These are phyloP conservation scores for Mercurialis annua DNA, from an alignment of 345 rosid genomes.

Conservation along the genomic window DNA sequence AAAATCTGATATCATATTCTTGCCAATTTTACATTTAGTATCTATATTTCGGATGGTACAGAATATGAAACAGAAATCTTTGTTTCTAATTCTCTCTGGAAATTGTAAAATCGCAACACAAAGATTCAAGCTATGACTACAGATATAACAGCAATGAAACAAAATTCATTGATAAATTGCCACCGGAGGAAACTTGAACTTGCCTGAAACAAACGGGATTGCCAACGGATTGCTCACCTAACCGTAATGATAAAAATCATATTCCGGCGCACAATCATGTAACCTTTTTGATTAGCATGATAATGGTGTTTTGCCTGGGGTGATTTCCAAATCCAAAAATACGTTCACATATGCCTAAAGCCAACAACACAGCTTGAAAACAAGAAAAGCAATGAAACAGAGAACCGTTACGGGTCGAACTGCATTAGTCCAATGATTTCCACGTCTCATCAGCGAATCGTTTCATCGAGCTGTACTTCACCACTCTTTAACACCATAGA, in stretches of 20 bases:
- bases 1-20: constrained; percentile 1
- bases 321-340: constrained; percentile 84
- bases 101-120: constrained; percentile 20
- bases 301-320: constrained; percentile 70
- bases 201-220: constrained; percentile 64
- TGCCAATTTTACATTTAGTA: constrained; percentile 13
- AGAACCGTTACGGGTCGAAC: constrained; percentile 56
- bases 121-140: constrained; percentile 5
- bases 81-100: not conserved
- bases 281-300: constrained; percentile 79
- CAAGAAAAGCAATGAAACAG: constrained; percentile 93
- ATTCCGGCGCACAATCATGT: constrained; percentile 88
- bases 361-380: constrained; percentile 83
- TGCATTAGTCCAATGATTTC: constrained; percentile 58
- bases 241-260: constrained; percentile 59
- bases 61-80: constrained; percentile 13
- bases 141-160: not conserved
- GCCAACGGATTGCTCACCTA: constrained; percentile 48
- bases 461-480: constrained; percentile 75
- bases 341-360: constrained; percentile 73
- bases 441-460: constrained; percentile 49
- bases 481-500: constrained; percentile 62
- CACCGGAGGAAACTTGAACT: constrained; percentile 64
- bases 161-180: constrained; percentile 49
- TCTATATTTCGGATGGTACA: constrained; percentile 27